These are phyloP conservation scores for Fusarium paranaense DNA, from an alignment of 2,329 filamentous ascomycete species.

Conservation along the genomic window DNA sequence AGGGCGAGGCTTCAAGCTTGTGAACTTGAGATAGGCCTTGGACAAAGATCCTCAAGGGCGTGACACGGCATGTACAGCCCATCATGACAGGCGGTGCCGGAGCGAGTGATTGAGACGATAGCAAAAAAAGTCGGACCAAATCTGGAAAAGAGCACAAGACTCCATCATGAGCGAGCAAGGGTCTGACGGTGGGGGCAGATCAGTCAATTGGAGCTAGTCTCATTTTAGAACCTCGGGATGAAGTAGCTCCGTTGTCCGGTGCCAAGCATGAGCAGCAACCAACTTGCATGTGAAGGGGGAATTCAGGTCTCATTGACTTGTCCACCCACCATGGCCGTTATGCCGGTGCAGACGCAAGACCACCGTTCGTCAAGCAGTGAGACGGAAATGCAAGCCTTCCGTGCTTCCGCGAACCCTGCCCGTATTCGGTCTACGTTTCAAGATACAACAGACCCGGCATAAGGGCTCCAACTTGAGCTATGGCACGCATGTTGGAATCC, in stretches of 20 bases:
- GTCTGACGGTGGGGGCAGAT: conserved; percentile 37
- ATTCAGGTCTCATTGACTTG: not conserved
- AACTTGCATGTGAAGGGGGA: conserved; percentile 5
- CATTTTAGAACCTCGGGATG: conserved; percentile 8
- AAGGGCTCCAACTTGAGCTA: not conserved
- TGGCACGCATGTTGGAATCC: not conserved
- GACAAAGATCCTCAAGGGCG: conserved; percentile 61
- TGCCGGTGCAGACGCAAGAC: not conserved
- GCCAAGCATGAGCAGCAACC: not conserved
- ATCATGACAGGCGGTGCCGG: conserved; percentile 47
- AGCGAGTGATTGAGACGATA: conserved; percentile 5
- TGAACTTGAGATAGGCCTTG: conserved; percentile 58
- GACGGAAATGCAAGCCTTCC: not conserved
- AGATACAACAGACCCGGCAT: not conserved
- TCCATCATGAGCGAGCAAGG: conserved; percentile 35
- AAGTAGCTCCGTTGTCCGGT: conserved; percentile 10
- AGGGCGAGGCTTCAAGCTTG: conserved; percentile 39
- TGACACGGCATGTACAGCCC: conserved; percentile 61
- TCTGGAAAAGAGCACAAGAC: conserved; percentile 31
- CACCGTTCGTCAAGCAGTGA: not conserved
- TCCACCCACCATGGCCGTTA: not conserved
- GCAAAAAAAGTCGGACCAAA: conserved; percentile 40
- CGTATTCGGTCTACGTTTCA: not conserved
- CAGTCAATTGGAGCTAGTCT: not conserved
- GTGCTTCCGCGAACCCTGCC: not conserved